Conservation (phyloP, 2,329 filamentous ascomycete genomes). For the Alternaria conjuncta region DNA sequence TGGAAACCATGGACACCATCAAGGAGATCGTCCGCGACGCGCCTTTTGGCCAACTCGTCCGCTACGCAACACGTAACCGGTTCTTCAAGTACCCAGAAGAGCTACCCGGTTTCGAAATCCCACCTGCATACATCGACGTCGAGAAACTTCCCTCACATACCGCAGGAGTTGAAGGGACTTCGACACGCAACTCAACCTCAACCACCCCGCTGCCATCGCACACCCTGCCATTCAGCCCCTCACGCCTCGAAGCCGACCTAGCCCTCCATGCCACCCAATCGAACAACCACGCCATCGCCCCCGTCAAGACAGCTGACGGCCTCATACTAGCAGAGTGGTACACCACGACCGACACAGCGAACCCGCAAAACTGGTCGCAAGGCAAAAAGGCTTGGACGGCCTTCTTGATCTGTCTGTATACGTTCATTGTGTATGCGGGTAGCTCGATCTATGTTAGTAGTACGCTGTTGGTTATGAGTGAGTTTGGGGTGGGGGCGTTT, state of each 20-base stretch:
- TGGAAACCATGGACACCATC: neutral
- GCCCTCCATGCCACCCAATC: constrained; percentile 27
- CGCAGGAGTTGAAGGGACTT: neutral
- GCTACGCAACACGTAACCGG: constrained; percentile 60
- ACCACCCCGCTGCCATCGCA: neutral
- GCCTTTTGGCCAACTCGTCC: constrained; percentile 65
- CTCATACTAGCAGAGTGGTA: constrained; percentile 55
- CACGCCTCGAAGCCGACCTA: neutral
- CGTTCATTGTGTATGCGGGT: constrained; percentile 64
- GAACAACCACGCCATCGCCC: constrained; percentile 44
- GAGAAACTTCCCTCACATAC: neutral
- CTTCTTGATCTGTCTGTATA: constrained; percentile 61
- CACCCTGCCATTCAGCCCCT: neutral
- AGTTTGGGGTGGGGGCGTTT: constrained; percentile 61
- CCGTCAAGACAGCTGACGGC: constrained; percentile 45
- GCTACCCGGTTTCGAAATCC: constrained; percentile 60
- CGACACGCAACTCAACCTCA: neutral
- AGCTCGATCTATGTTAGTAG: constrained; percentile 59
- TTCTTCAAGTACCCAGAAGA: constrained; percentile 68
- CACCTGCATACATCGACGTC: constrained; percentile 45
- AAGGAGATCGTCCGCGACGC: constrained; percentile 59
- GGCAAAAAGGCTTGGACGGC: constrained; percentile 47
- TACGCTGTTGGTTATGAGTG: constrained; percentile 56
- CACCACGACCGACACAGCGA: constrained; percentile 47
- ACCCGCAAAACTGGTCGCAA: constrained; percentile 51